Base-by-base conservation (phyloP, 2,329 filamentous ascomycete genomes). In the Ophiostoma ulmi region DNA sequence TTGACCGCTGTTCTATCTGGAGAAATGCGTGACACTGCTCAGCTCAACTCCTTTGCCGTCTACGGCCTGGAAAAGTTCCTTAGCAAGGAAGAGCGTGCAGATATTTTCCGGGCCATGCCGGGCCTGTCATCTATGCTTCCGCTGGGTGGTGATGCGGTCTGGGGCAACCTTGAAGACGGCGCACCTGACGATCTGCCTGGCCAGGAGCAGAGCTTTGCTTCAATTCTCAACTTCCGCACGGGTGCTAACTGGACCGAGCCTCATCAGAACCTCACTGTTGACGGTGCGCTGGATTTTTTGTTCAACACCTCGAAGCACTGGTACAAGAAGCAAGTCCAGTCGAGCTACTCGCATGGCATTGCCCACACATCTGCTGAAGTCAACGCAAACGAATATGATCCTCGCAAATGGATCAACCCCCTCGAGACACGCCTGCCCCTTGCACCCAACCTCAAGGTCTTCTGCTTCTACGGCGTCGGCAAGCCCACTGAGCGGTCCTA, bases 11-110 rank as follows among this genome's bases (percentile, higher is more conserved):
- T 98, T 0, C 83, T 99, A 1, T 97, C 94, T 0, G 95, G 95
- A 39, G 95, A 99, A 80, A 99, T 99, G 95, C 93, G 94, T 75
- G 95, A 99, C 77, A 99, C 95, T 0, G 95, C 94, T 0, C 95
- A 98, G 79, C 87, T 99, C 31, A 98, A 98, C 76, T 88, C 94
- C 1, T 97, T 98, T 78, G 95, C 95, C 10, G 94, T 99, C 1
- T 98, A 98, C 76, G 95, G 95, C 0, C 86, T 99, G 11, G 95
- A 99, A 79, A 97, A 95, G 77, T 99, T 99, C 78, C 83, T 99
- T 66, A 94, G 90, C 76, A 92, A 91, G 76, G 90, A 94, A 74
- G 95, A 99, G 79, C 88, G 95, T 69, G 93, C 92, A 0, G 93
- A 98, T 77, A 90, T 99, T 63, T 97, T 99, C 83, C 89, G 95